A percentile compares a stretch with the other conserved stretches of the same genome.
These are phyloP conservation scores for Telfairia occidentalis DNA, from an alignment of 331 rosid species.

Conservation along the genomic window DNA sequence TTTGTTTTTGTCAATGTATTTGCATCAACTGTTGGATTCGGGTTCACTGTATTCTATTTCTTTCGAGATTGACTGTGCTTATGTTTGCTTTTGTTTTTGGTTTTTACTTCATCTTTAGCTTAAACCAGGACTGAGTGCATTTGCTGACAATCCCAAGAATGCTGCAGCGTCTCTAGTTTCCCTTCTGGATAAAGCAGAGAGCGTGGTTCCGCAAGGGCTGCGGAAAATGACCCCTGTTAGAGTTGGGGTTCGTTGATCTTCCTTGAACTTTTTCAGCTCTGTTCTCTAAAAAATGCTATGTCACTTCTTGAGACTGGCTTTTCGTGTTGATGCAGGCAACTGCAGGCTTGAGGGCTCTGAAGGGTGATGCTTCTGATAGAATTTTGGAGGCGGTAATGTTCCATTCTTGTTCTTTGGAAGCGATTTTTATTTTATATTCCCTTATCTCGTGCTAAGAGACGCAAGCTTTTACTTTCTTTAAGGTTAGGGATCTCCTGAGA, in stretches of 20 bases:
- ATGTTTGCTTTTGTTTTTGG: background rate
- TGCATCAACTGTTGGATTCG: background rate
- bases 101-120: conserved; percentile 23
- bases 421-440: background rate
- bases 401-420: background rate
- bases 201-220: conserved; percentile 64
- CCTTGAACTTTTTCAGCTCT: background rate
- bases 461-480: conserved; percentile 10
- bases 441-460: background rate
- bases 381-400: conserved; percentile 76
- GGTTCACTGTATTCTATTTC: background rate
- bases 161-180: conserved; percentile 65
- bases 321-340: conserved; percentile 57
- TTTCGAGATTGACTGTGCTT: background rate
- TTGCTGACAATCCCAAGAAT: conserved; percentile 48
- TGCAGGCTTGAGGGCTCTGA: conserved; percentile 83
- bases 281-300: background rate
- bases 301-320: conserved; percentile 13
- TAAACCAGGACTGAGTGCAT: conserved; percentile 72
- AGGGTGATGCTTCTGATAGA: conserved; percentile 65
- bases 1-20: background rate
- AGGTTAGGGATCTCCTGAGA: conserved; percentile 79
- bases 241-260: conserved; percentile 60
- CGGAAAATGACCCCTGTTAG: conserved; percentile 77
- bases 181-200: conserved; percentile 58